A percentile compares a stretch with the other conserved stretches of the same genome.
Conservation (phyloP, 257 asterid species). For the Mitragyna speciosa region DNA sequence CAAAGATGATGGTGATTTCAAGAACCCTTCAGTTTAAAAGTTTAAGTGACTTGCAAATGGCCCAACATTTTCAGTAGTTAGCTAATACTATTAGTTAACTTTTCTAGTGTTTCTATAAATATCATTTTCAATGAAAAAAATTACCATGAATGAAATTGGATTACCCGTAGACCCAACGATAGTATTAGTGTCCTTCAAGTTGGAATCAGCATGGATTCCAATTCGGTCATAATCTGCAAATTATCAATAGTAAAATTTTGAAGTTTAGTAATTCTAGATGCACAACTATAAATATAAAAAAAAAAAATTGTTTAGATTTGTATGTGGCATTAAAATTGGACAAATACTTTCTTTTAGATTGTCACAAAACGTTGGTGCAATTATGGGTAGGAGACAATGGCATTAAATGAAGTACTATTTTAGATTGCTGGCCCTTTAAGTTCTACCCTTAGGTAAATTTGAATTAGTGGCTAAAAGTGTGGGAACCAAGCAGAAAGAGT, state of each 20-base stretch:
- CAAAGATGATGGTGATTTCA: neutral
- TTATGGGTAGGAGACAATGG: neutral
- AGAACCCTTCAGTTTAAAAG: constrained; percentile 17
- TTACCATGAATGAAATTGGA: too few species aligned
- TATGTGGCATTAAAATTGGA: too few species aligned
- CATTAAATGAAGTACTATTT: neutral
- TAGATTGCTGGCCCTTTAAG: neutral
- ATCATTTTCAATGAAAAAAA: neutral
- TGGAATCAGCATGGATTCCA: too few species aligned
- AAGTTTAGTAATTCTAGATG: too few species aligned
- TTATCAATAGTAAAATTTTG: too few species aligned
- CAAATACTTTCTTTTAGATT: neutral
- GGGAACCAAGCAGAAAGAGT: constrained; percentile 36
- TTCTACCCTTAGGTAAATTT: constrained; percentile 1
- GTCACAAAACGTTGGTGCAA: neutral
- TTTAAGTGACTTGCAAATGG: constrained; percentile 2
- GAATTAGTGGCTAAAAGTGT: constrained; percentile 12
- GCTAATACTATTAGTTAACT: neutral
- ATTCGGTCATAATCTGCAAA: too few species aligned
- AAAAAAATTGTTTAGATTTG: too few species aligned
- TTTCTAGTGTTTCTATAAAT: neutral
- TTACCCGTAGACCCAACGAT: too few species aligned
- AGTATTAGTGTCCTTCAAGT: too few species aligned
- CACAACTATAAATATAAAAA: too few species aligned
- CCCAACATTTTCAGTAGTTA: neutral